phyloP scores from a whole-genome alignment of 805 yeast species.

The Starmerella lactis-condensi region DNA sequence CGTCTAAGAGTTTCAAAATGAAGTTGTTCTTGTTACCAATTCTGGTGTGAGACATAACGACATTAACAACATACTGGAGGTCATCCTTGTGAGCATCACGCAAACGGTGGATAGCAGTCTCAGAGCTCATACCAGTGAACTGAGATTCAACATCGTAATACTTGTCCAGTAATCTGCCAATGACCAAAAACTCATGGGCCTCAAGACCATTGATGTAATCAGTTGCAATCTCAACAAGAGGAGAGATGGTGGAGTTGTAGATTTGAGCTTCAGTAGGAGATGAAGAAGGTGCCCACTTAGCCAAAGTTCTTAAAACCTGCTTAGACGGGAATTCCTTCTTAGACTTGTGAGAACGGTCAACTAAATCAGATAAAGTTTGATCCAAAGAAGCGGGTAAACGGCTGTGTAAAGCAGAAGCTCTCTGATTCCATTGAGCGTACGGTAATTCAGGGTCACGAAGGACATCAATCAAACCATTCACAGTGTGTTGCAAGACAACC shows the following conservation, averaged over 20 bases:
- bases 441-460: conserved; percentile 72
- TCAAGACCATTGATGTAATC: conserved; percentile 57
- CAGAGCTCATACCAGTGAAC: conserved; percentile 38
- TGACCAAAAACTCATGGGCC: conserved; percentile 66
- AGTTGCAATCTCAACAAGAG: conserved; percentile 51
- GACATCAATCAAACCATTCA: conserved; percentile 51
- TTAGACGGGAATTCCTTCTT: conserved; percentile 85
- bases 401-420: conserved; percentile 77
- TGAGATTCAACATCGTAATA: conserved; percentile 62
- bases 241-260: conserved; percentile 45
- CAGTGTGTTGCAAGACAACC: conserved; percentile 72
- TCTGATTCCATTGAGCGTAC: conserved; percentile 75
- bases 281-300: conserved; percentile 39
- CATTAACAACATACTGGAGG: conserved; percentile 49
- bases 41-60: conserved; percentile 76
- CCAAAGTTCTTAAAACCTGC: conserved; percentile 54
- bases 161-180: conserved; percentile 48
- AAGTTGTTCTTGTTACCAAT: conserved; percentile 85
- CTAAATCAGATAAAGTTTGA: conserved; percentile 39
- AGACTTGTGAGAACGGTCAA: conserved; percentile 48
- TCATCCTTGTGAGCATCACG: conserved; percentile 76
- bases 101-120: conserved; percentile 67
- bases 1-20: conserved; percentile 64
- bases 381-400: conserved; percentile 71
- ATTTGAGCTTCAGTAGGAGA: conserved; percentile 28